Evolutionary conservation across 1,284 basidiomycete genomes (phyloP).

Genomic region (Cryptococcus sp.): DNA sequence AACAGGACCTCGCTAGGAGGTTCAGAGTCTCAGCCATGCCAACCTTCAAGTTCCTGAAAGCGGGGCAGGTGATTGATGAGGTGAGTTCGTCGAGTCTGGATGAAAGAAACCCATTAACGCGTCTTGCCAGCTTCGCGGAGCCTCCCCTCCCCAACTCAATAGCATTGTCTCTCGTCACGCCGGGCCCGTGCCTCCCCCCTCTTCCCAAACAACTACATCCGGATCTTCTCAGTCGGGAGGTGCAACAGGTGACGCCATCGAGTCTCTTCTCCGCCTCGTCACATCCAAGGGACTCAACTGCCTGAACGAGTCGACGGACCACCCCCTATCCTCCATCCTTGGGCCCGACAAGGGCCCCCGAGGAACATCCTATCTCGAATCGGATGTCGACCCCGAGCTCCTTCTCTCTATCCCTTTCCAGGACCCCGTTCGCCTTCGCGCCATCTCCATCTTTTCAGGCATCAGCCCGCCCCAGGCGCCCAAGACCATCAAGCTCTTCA

Average conservation of each 20-base stretch:
- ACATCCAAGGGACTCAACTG: slow-evolving; percentile 57
- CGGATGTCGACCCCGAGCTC: slow-evolving; percentile 72
- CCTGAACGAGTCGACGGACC: slow-evolving; percentile 65
- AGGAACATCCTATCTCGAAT: slow-evolving; percentile 63
- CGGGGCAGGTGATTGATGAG: slow-evolving; percentile 46
- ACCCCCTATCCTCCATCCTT: slow-evolving; percentile 63
- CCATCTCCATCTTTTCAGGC: slow-evolving; percentile 61
- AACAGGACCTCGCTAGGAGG: slow-evolving; percentile 45
- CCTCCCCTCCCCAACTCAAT: slow-evolving; percentile 44
- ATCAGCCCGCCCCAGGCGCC: slow-evolving; percentile 58
- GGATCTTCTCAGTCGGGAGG: slow-evolving; percentile 10
- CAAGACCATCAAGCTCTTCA: slow-evolving; percentile 59
- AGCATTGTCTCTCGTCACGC: slow-evolving; percentile 40
- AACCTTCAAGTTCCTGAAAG: slow-evolving; percentile 54
- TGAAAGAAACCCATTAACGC: not conserved
- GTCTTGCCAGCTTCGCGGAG: slow-evolving; percentile 41
- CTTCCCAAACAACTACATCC: slow-evolving; percentile 8
- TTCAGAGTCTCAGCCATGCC: slow-evolving; percentile 53
- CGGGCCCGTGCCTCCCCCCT: slow-evolving; percentile 35
- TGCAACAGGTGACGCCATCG: slow-evolving; percentile 16
- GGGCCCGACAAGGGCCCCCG: slow-evolving; percentile 52
- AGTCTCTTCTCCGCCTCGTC: slow-evolving; percentile 42
- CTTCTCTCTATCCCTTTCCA: slow-evolving; percentile 71
- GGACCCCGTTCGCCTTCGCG: slow-evolving; percentile 68
- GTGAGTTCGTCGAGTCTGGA: slow-evolving; percentile 21